Percentiles rank a stretch among this genome's conserved stretches.
These are phyloP conservation scores for Phyllachora maydis DNA, from an alignment of 2,329 filamentous ascomycete genomes.

Conservation along the genomic window DNA sequence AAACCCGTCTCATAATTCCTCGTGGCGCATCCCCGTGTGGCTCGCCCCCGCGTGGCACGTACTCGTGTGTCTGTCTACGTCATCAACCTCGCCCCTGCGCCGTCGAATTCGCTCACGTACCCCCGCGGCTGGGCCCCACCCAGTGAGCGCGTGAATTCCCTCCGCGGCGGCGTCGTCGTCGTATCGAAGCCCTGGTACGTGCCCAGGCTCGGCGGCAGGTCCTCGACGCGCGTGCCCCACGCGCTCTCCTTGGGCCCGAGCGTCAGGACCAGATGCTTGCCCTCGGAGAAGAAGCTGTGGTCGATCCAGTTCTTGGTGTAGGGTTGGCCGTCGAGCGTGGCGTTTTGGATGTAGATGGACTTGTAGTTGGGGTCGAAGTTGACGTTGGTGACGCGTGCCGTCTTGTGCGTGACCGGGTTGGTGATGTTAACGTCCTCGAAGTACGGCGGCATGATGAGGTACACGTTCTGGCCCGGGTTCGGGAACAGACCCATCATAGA, in stretches of 20 bases:
- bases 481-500: slow-evolving; percentile 53
- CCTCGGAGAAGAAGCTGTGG: slow-evolving; percentile 46
- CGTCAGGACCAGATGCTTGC: slow-evolving; percentile 40
- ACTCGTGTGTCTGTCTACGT: too few relatives aligned
- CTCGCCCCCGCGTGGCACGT: too few relatives aligned
- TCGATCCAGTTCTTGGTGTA: slow-evolving; percentile 48
- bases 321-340: slow-evolving; percentile 34
- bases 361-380: slow-evolving; percentile 39
- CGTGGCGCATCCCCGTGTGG: too few relatives aligned
- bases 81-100: too few relatives aligned
- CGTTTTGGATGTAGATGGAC: slow-evolving; percentile 44
- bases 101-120: too few relatives aligned
- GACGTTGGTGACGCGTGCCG: slow-evolving; percentile 34
- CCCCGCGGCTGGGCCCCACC: too few relatives aligned
- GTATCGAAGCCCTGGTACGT: slow-evolving; percentile 13
- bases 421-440: slow-evolving; percentile 39
- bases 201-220: slow-evolving; percentile 39
- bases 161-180: too few relatives aligned
- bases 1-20: too few relatives aligned
- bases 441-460: slow-evolving; percentile 50
- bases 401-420: slow-evolving; percentile 34
- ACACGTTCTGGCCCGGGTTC: slow-evolving; percentile 46
- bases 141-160: too few relatives aligned
- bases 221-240: slow-evolving; percentile 38
- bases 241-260: slow-evolving; percentile 37